Evolutionary conservation across 257 asterid species (phyloP).

Genomic region (Avicennia marina): DNA sequence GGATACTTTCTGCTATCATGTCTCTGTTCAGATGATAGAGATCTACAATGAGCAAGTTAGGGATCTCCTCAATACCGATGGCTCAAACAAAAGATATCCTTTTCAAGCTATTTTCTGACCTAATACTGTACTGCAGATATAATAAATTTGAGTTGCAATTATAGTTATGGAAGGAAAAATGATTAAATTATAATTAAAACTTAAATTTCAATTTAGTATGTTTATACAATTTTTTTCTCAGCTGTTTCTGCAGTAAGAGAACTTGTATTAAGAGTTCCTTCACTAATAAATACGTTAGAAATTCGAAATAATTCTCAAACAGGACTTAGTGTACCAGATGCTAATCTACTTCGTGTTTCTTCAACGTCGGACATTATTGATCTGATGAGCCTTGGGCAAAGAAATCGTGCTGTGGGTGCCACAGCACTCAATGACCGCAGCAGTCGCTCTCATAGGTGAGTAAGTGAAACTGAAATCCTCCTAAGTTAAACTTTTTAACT

Average conservation of each 20-base stretch:
- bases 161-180: no score
- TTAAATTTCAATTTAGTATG: no score
- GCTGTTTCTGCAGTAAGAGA: no score
- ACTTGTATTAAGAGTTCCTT: no score
- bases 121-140: no score
- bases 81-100: constrained; percentile 92
- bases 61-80: constrained; percentile 74
- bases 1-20: constrained; percentile 67
- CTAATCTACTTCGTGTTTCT: constrained; percentile 54
- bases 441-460: constrained; percentile 94
- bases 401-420: constrained; percentile 89
- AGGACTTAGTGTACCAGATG: constrained; percentile 90
- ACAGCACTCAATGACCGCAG: constrained; percentile 99
- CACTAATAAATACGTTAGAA: constrained; percentile 64
- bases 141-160: no score
- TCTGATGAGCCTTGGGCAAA: constrained; percentile 81
- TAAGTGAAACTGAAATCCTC: background rate
- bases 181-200: no score
- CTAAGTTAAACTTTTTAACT: background rate
- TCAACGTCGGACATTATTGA: constrained; percentile 78
- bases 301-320: constrained; percentile 88
- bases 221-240: no score
- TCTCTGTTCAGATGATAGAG: constrained; percentile 92
- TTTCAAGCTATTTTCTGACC: constrained; percentile 5
- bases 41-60: no score